Base-by-base conservation (phyloP, 169 alveolate genomes). In the Cryptosporidium parvum region DNA sequence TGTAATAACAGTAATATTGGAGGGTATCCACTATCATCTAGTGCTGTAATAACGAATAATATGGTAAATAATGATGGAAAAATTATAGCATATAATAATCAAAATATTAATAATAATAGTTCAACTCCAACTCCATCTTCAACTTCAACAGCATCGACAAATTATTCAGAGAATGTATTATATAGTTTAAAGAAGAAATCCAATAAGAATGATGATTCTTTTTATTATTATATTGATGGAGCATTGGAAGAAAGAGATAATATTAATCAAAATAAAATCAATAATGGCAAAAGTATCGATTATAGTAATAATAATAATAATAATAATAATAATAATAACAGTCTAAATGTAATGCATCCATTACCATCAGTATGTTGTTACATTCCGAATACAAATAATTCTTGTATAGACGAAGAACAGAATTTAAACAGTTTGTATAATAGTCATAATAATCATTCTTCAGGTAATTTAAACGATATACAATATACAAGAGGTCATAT, bases 291-390 rank as follows among this genome's bases (percentile, higher is more conserved):
- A 37, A 7, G 44, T 7, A 37, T 7, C 9, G 44, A 42, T 42
- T 8, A 9, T 0, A 42, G 7, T 42, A 42, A 9, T 42, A 42
- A 42, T 42, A 42, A 42, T 0, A 42, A 9, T 42, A 12, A 31
- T 31, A 65, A 65, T 65, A n/a, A 33, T 33, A 5, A 33, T 6
- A 65, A 65, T 65, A 18, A 5, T 65, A 42, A 9, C 10, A 42
- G 10, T 42, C 16, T 21, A 52, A 53, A 72, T 51, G 48, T 72
- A 51, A 72, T 72, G n/a, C 85, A 72, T 37, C 85, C 85, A 45
- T 52, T 72, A 3, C 85, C 85, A 1, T 72, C 85, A 44, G 62
- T 33, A 18, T 72, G 85, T 31, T 72, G 85, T 33, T 72, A 72
- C 18, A 33, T 45, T 51, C 70, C 85, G 6, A 52, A 29, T 72